These are phyloP conservation scores for Trichothecium roseum DNA, from an alignment of 2,329 filamentous ascomycete genomes.

Conservation along the genomic window DNA sequence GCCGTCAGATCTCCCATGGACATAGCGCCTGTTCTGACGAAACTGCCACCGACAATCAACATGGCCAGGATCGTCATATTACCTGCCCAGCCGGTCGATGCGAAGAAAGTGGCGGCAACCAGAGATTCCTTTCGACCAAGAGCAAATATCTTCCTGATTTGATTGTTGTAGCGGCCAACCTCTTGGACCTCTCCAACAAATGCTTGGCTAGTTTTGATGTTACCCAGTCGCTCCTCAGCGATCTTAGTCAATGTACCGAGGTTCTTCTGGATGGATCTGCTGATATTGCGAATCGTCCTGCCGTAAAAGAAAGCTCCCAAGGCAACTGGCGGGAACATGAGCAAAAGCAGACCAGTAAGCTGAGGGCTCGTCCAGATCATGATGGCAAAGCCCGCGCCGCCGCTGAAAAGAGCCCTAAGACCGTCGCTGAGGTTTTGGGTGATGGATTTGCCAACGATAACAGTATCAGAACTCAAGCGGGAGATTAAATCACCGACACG, in stretches of 20 bases:
- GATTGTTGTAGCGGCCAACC: slow-evolving; percentile 80
- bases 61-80: slow-evolving; percentile 94
- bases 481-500: slow-evolving; percentile 94
- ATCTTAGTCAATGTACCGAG: slow-evolving; percentile 91
- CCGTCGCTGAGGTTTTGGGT: slow-evolving; percentile 97
- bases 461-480: slow-evolving; percentile 86
- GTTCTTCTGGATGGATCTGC: slow-evolving; percentile 87
- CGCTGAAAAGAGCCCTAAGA: slow-evolving; percentile 82
- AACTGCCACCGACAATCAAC: slow-evolving; percentile 79
- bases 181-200: slow-evolving; percentile 92
- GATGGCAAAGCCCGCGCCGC: slow-evolving; percentile 75
- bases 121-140: slow-evolving; percentile 80
- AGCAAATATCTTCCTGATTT: slow-evolving; percentile 84
- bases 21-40: slow-evolving; percentile 80
- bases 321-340: slow-evolving; percentile 87
- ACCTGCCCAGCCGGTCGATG: slow-evolving; percentile 76
- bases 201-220: slow-evolving; percentile 91
- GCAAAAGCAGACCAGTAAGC: slow-evolving; percentile 72
- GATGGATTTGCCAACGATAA: slow-evolving; percentile 97
- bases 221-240: slow-evolving; percentile 93
- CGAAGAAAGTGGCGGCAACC: slow-evolving; percentile 85
- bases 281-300: slow-evolving; percentile 76
- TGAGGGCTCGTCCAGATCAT: slow-evolving; percentile 96
- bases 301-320: slow-evolving; percentile 89
- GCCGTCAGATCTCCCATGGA: slow-evolving; percentile 87